These are phyloP conservation scores for Ganoderma multipileum DNA, from an alignment of 1,284 basidiomycete species.

Conservation along the genomic window DNA sequence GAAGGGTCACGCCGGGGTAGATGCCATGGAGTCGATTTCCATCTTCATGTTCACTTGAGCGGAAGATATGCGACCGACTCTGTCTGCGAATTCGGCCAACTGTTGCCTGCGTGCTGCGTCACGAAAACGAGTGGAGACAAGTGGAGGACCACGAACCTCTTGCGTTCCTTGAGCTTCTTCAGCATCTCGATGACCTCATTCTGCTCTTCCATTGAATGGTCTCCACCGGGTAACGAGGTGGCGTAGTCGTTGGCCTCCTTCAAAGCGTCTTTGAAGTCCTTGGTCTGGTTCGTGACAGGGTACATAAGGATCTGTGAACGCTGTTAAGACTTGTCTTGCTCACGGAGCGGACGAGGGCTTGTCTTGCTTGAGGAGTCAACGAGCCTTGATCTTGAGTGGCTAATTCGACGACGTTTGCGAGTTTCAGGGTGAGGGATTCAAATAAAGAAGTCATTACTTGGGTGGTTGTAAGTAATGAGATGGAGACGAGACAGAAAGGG, in stretches of 20 bases:
- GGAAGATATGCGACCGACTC: constrained; percentile 35
- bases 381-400: constrained; percentile 60
- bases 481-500: too few species aligned
- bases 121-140: background rate
- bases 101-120: constrained; percentile 43
- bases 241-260: constrained; percentile 64
- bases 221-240: constrained; percentile 64
- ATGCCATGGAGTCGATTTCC: constrained; percentile 64
- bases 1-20: constrained; percentile 43
- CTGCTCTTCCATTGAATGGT: constrained; percentile 67
- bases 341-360: constrained; percentile 69
- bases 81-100: constrained; percentile 48
- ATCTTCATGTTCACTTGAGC: constrained; percentile 42
- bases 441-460: constrained; percentile 29
- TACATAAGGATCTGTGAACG: background rate
- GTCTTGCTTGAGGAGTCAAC: constrained; percentile 60
- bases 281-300: constrained; percentile 54
- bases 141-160: constrained; percentile 49
- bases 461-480: background rate
- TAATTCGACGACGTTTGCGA: constrained; percentile 59
- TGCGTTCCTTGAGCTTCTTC: constrained; percentile 60
- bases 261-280: constrained; percentile 65
- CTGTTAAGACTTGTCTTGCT: constrained; percentile 29
- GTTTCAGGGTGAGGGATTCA: constrained; percentile 58
- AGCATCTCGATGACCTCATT: constrained; percentile 71